Percentiles rank a stretch among this genome's conserved stretches.
phyloP scores from a whole-genome alignment of 305 asterid species.

The Rubia occidens region DNA sequence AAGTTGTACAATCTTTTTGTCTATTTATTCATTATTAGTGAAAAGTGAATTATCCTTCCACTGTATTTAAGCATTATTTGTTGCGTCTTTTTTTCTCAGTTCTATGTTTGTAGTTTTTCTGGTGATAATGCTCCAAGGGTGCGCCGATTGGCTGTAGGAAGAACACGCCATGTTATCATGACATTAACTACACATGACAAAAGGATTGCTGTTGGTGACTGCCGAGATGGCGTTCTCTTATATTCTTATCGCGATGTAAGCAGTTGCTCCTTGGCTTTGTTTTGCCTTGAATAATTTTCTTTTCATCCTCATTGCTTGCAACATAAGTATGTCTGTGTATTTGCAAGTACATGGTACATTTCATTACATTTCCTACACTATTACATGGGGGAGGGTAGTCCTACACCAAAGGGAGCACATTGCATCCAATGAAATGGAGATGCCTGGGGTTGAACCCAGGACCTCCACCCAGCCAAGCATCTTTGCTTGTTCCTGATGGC shows the following conservation, averaged over 20 bases:
- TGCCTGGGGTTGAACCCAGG: too few species aligned
- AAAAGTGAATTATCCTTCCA: constrained; percentile 14
- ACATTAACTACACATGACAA: constrained; percentile 71
- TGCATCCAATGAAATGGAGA: too few species aligned
- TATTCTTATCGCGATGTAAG: constrained; percentile 75
- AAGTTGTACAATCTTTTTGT: constrained; percentile 34
- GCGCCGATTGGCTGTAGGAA: constrained; percentile 54
- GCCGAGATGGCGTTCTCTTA: constrained; percentile 94
- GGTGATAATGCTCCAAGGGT: constrained; percentile 62
- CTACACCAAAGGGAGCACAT: too few species aligned
- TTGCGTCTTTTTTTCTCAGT: constrained; percentile 37
- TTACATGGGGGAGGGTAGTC: too few species aligned
- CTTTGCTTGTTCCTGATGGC: background rate
- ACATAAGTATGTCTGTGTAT: background rate
- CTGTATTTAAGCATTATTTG: constrained; percentile 11
- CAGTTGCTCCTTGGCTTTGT: constrained; percentile 7
- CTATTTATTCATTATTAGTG: constrained; percentile 20
- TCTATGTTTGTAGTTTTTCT: constrained; percentile 76
- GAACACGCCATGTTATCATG: constrained; percentile 75
- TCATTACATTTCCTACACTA: too few species aligned
- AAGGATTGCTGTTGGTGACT: constrained; percentile 96
- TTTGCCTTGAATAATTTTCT: background rate
- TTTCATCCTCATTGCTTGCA: background rate
- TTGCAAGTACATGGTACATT: too few species aligned
- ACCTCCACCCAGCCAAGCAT: too few species aligned